These are phyloP conservation scores for Earliella scabrosa DNA, from an alignment of 1,284 basidiomycete genomes.

Conservation along the genomic window DNA sequence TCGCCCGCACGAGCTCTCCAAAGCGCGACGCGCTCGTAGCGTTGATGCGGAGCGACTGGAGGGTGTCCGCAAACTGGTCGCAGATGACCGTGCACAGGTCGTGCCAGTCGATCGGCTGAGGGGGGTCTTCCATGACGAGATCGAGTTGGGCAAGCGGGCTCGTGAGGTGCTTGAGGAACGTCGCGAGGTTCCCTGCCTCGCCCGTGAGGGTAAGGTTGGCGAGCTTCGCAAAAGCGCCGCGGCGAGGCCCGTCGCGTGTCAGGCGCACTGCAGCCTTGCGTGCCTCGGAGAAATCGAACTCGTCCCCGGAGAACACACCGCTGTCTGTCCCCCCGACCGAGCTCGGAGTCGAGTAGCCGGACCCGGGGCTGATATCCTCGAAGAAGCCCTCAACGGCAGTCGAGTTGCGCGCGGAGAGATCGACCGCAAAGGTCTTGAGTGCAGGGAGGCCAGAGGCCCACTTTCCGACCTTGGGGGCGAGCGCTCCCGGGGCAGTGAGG, in stretches of 20 bases:
- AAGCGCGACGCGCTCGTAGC: conserved; percentile 68
- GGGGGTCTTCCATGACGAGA: conserved; percentile 76
- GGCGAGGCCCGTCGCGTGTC: conserved; percentile 50
- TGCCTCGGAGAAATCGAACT: conserved; percentile 71
- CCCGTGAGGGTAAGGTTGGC: conserved; percentile 68
- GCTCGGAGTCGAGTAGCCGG: conserved; percentile 69
- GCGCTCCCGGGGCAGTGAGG: conserved; percentile 71
- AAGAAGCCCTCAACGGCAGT: conserved; percentile 79
- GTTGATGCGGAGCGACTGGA: conserved; percentile 62
- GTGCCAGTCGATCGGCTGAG: conserved; percentile 72
- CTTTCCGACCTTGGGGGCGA: conserved; percentile 67
- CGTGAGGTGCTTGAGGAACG: conserved; percentile 70
- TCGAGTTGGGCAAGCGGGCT: conserved; percentile 65
- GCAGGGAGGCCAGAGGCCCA: conserved; percentile 66
- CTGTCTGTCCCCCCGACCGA: conserved; percentile 70
- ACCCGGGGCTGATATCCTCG: conserved; percentile 62
- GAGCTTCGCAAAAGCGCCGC: conserved; percentile 57
- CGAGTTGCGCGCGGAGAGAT: conserved; percentile 66
- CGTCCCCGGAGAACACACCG: conserved; percentile 75
- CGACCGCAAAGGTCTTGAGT: conserved; percentile 66
- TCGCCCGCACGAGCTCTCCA: conserved; percentile 67
- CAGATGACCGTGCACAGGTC: conserved; percentile 64
- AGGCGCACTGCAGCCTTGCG: conserved; percentile 67
- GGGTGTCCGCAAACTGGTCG: conserved; percentile 59
- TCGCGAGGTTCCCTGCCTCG: conserved; percentile 65